Evolutionary conservation across 2,329 filamentous ascomycete genomes (phyloP), one percentile per base, ranked within the genome.

Genomic region (Ceratocystis destructans): DNA sequence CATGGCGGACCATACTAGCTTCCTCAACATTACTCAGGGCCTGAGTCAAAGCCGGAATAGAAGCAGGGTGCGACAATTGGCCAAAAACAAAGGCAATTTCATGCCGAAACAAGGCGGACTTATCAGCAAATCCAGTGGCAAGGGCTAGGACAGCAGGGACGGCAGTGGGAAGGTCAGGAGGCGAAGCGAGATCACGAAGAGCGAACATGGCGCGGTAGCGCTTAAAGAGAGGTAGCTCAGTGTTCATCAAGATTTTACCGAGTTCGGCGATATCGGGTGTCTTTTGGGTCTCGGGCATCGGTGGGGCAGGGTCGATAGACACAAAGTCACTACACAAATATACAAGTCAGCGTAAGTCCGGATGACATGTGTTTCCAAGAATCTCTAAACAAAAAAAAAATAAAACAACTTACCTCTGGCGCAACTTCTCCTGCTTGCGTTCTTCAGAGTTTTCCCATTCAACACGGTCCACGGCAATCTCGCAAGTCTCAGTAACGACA

Each of bases 11-110:
- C 94, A 99, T 99, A 72, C 92, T 91, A 28, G 85, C 88, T 78
- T 99, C 94, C 66, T 89, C 80, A 62, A 83, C 78, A 74, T 99
- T 82, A 72, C 88, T 88, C 68, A 99, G 80, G 1, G 89, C 86
- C 64, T 83, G 84, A 17, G 88, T 87, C 67, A 99, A 83, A 68
- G 90, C 90, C 3, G 94, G 92, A 70, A 99, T 96, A 1, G 91
- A 96, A n/a, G 93, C 93, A 1, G 94, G 94, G 73, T 99, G 94
- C 66, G 89, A 91, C 64, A 99, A 81, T 76, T 99, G 94, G 66
- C 94, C 94, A 71, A 99, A 99, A 15, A 99, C 94, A 74, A 99
- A 99, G 15, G 94, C 94, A 70, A 99, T 91, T 75, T 99, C 94
- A 78, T 99, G 94, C 70, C 94, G 87, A 82, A 99, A 97, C 6